These are phyloP conservation scores for Postia placenta DNA, from an alignment of 768 basidiomycete species.

Conservation along the genomic window DNA sequence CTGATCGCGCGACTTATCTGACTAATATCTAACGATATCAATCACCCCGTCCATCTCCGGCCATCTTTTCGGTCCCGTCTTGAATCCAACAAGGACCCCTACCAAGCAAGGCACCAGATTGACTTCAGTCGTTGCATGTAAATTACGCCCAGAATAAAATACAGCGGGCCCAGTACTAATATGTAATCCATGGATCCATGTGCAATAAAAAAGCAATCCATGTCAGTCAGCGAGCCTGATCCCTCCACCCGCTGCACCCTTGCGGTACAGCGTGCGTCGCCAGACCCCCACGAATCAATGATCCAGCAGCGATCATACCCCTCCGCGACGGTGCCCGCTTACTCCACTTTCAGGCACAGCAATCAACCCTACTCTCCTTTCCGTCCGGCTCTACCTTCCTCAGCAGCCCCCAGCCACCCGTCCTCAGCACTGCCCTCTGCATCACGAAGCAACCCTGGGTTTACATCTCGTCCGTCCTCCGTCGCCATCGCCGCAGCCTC, in stretches of 20 bases:
- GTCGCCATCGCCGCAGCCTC: constrained; percentile 52
- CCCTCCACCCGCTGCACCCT: too few relatives aligned
- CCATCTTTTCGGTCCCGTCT: neutral
- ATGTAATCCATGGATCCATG: too few relatives aligned
- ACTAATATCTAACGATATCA: neutral
- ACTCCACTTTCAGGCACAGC: too few relatives aligned
- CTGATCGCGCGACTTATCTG: neutral
- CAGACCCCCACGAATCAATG: too few relatives aligned
- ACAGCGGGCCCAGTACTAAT: too few relatives aligned
- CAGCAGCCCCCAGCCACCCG: constrained; percentile 16
- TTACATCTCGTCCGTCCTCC: constrained; percentile 68
- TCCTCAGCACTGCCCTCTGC: constrained; percentile 22
- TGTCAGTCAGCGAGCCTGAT: too few relatives aligned
- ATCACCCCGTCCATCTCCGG: neutral
- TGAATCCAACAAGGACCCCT: neutral
- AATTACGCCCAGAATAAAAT: neutral
- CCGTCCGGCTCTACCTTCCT: constrained; percentile 12
- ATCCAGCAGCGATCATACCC: too few relatives aligned
- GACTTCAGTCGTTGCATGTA: neutral
- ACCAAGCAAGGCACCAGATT: constrained; percentile 4
- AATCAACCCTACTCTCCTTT: neutral
- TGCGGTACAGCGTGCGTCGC: too few relatives aligned
- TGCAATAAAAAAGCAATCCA: too few relatives aligned
- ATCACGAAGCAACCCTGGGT: constrained; percentile 52
- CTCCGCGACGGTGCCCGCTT: too few relatives aligned